Evolutionary conservation across 495 filamentous ascomycete genomes (phyloP).

Genomic region (Penicillium subrubescens): DNA sequence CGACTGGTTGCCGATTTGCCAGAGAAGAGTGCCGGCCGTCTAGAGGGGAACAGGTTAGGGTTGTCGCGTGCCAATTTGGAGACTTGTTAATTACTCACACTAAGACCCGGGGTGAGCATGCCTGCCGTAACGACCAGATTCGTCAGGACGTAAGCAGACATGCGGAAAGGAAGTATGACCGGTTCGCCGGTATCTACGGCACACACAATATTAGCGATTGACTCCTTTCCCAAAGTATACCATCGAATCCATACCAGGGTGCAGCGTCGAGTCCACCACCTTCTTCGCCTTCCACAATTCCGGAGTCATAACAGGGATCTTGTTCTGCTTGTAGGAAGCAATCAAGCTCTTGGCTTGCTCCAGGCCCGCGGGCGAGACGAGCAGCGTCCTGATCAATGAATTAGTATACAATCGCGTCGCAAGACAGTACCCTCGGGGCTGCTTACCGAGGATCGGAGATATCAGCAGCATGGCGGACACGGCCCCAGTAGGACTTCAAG

Average conservation of each 20-base stretch:
- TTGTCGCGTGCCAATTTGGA: background rate
- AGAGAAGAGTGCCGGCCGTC: constrained; percentile 86
- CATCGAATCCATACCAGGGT: constrained; percentile 67
- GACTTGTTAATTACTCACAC: constrained; percentile 18
- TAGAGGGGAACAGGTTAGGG: constrained; percentile 29
- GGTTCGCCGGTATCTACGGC: constrained; percentile 80
- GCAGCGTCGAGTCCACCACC: constrained; percentile 91
- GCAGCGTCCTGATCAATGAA: constrained; percentile 64
- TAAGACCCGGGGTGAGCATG: constrained; percentile 83
- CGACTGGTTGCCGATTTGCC: constrained; percentile 96
- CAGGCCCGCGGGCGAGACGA: constrained; percentile 73
- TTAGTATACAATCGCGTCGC: constrained; percentile 11
- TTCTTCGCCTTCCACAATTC: constrained; percentile 96
- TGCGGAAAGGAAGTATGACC: constrained; percentile 92
- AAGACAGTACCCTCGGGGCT: constrained; percentile 5
- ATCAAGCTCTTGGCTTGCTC: constrained; percentile 81
- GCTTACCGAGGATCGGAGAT: constrained; percentile 94
- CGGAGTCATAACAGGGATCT: constrained; percentile 76
- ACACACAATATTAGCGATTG: constrained; percentile 8
- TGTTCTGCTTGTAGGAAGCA: constrained; percentile 77
- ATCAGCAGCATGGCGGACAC: constrained; percentile 85
- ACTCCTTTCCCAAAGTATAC: background rate
- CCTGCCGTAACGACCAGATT: constrained; percentile 96
- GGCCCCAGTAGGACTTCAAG: constrained; percentile 90
- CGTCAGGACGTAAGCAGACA: constrained; percentile 93